Conservation (phyloP, 2,329 filamentous ascomycete genomes). For the Penicillium sp. region DNA sequence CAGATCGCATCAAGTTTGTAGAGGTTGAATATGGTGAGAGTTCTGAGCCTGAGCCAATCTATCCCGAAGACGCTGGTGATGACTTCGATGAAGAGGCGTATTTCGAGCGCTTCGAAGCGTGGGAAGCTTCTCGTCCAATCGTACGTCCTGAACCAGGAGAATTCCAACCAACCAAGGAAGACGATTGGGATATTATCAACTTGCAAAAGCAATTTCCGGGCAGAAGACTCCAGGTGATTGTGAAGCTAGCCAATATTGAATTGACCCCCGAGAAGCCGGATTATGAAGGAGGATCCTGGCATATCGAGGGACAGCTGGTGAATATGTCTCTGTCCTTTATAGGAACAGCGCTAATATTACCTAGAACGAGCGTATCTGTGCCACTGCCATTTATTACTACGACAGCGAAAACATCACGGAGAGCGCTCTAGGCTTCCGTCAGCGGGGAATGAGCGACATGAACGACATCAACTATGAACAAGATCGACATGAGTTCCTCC, state of each 20-base stretch:
- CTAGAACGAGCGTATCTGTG: slow-evolving; percentile 60
- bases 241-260: slow-evolving; percentile 21
- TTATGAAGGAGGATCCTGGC: slow-evolving; percentile 18
- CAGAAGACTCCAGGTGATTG: slow-evolving; percentile 33
- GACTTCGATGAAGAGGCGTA: slow-evolving; percentile 6
- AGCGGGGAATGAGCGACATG: slow-evolving; percentile 31
- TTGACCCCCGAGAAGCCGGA: slow-evolving; percentile 15
- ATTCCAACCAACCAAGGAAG: neutral
- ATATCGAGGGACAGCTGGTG: slow-evolving; percentile 21
- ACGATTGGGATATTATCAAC: slow-evolving; percentile 8
- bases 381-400: slow-evolving; percentile 64
- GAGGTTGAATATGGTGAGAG: slow-evolving; percentile 9
- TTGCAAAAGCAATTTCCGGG: slow-evolving; percentile 31
- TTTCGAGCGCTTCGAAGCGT: neutral
- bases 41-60: slow-evolving; percentile 3
- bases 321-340: neutral
- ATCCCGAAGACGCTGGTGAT: slow-evolving; percentile 4
- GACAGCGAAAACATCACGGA: slow-evolving; percentile 61
- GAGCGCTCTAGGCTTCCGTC: slow-evolving; percentile 52
- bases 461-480: slow-evolving; percentile 23
- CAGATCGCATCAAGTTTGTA: slow-evolving; percentile 12
- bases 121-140: slow-evolving; percentile 7
- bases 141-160: slow-evolving; percentile 17
- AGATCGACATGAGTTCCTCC: slow-evolving; percentile 10
- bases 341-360: neutral